Conservation (phyloP, 352 stramenopile species). For the Nothophytophthora sp. region DNA sequence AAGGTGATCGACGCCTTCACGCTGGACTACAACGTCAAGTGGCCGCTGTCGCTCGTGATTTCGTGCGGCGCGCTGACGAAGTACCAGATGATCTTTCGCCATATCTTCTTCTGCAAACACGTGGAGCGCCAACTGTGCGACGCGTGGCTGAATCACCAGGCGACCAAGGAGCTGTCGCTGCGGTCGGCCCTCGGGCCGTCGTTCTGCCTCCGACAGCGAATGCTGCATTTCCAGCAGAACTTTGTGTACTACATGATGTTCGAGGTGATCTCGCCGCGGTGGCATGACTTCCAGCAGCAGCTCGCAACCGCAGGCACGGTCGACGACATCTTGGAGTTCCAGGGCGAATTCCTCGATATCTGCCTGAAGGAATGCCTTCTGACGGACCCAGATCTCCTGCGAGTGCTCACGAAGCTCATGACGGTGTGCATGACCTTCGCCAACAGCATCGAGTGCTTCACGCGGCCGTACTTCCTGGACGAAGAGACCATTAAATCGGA, state of each 20-base stretch:
- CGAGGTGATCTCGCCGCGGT: constrained; percentile 95
- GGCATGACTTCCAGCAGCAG: constrained; percentile 89
- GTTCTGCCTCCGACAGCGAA: constrained; percentile 96
- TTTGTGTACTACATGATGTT: constrained; percentile 99
- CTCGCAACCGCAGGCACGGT: constrained; percentile 83
- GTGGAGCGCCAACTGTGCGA: constrained; percentile 96
- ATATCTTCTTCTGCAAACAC: constrained; percentile 99
- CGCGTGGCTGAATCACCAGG: constrained; percentile 96
- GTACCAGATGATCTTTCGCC: constrained; percentile 99
- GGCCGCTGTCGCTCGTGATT: constrained; percentile 97
- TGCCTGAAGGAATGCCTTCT: constrained; percentile 98
- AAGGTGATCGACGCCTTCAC: constrained; percentile 97
- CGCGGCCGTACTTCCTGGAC: constrained; percentile 76
- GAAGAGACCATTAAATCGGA: constrained; percentile 88
- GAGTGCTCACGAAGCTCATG: constrained; percentile 96
- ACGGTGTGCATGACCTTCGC: constrained; percentile 96
- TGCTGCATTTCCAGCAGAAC: constrained; percentile 99
- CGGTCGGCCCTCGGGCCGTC: constrained; percentile 89
- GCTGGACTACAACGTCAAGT: constrained; percentile 97
- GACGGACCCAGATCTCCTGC: constrained; percentile 94
- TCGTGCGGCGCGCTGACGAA: constrained; percentile 93
- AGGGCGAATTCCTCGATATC: constrained; percentile 96
- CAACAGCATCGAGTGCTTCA: constrained; percentile 94
- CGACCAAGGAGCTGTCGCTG: constrained; percentile 90
- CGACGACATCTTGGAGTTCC: constrained; percentile 94